Evolutionary conservation across 768 basidiomycete species (phyloP), one percentile per base, ranked within the genome.

Genomic region (Lentinula sp.): DNA sequence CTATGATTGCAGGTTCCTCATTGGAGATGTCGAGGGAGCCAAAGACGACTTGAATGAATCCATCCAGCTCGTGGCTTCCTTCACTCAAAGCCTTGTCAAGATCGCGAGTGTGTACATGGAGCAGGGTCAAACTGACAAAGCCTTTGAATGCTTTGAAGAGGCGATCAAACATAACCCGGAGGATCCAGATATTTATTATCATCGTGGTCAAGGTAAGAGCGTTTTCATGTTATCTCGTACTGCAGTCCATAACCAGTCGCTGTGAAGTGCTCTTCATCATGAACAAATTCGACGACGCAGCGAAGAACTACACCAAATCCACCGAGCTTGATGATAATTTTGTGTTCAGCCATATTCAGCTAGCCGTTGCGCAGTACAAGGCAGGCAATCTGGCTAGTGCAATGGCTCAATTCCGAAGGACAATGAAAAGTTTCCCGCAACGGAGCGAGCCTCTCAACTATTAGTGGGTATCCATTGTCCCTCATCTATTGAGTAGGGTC

Each of bases 71-170:
- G 72, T 78, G 61, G 91, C 83, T 13, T 76, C 75, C 46, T 85
- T 87, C 66, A 93, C 93, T 0, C 96, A 98, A 74, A 90, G 86
- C 65, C 83, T 93, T 72, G 95, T 99, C 66, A 99, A 99, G 82
- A 87, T 98, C 63, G 97, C 96, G 13, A 93, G 90, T 67, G 95
- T 98, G 42, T 81, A 95, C 73, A 98, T 99, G 96, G 97, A 99
- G 71, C 88, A 95, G 67, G 88, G 88, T 43, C 84, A 94, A 63
- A 82, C 91, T 12, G 75, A 51, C 79, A 85, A 84, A 65, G 91
- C 96, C 1, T 95, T 98, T 74, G 85, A 88, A 61, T 91, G 90
- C 71, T 98, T 98, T 70, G 95, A 96, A 48, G 80, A 88, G 64
- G 97, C 97, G 1, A 88, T 94, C 69, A 79, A 81, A 66, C 83